Percentiles rank a stretch among this genome's conserved stretches.
Conservation (phyloP, 2,329 filamentous ascomycete species). For the Diaporthe australafricana region DNA sequence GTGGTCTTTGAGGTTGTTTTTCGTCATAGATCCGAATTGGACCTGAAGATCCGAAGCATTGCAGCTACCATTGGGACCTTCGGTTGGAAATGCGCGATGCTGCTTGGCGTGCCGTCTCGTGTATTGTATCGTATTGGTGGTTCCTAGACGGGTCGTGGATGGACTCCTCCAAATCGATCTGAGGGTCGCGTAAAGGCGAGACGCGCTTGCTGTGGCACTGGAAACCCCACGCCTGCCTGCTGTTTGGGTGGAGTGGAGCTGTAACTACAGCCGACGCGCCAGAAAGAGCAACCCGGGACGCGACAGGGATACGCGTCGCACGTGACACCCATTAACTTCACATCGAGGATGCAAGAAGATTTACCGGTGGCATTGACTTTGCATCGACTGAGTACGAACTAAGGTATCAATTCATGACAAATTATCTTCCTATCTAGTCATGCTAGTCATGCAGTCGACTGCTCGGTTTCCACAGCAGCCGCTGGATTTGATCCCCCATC, state of each 20-base stretch:
- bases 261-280: conserved; percentile 31
- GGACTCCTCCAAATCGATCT: background rate
- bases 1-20: conserved; percentile 66
- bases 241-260: conserved; percentile 9
- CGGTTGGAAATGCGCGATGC: background rate
- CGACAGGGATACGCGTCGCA: conserved; percentile 25
- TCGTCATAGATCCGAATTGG: conserved; percentile 65
- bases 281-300: background rate
- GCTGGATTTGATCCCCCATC: background rate
- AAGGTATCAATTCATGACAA: background rate
- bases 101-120: background rate
- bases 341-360: background rate
- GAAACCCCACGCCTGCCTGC: background rate
- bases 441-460: background rate
- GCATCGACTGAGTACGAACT: background rate
- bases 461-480: background rate
- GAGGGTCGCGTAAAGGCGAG: conserved; percentile 11
- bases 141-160: background rate
- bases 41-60: conserved; percentile 48
- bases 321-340: conserved; percentile 25
- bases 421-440: conserved; percentile 4
- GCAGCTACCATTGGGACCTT: conserved; percentile 27
- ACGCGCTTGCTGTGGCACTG: conserved; percentile 4
- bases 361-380: background rate
- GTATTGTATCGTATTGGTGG: background rate